These are phyloP conservation scores for Globisporangium recalcitrans DNA, from an alignment of 352 stramenopile species.

Conservation along the genomic window DNA sequence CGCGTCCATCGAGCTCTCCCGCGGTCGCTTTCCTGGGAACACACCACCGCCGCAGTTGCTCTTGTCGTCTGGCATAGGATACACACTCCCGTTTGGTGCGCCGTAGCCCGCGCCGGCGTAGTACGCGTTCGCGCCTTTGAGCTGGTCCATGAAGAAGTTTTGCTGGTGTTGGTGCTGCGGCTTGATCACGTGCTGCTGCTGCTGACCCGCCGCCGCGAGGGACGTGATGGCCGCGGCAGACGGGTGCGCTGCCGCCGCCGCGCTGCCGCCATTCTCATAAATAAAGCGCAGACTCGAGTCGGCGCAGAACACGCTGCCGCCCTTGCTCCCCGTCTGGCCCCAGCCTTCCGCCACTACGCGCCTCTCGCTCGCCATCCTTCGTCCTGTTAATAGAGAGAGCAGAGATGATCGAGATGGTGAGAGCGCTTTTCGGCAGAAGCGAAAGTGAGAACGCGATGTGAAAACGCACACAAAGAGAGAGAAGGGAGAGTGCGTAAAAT, in stretches of 20 bases:
- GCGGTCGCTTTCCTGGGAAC: constrained; percentile 17
- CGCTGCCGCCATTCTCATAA: constrained; percentile 44
- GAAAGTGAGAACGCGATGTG: constrained; percentile 3
- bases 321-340: constrained; percentile 35
- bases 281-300: constrained; percentile 79
- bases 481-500: neutral
- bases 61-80: constrained; percentile 10
- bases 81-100: neutral
- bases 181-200: constrained; percentile 1
- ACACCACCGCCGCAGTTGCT: neutral
- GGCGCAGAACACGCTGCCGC: constrained; percentile 74
- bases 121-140: constrained; percentile 15
- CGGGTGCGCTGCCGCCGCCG: constrained; percentile 13
- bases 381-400: neutral
- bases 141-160: constrained; percentile 17
- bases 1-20: constrained; percentile 12
- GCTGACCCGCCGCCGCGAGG: constrained; percentile 13
- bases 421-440: constrained; percentile 5
- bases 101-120: neutral
- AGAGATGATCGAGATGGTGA: neutral
- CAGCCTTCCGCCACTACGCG: constrained; percentile 69
- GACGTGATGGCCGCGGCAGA: constrained; percentile 28
- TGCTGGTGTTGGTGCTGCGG: neutral
- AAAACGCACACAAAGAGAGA: neutral
- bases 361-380: constrained; percentile 25